Percentiles rank a stretch among this genome's conserved stretches.
Conservation (phyloP, 1,139 yeast species). For the Geotrichum reessii region DNA sequence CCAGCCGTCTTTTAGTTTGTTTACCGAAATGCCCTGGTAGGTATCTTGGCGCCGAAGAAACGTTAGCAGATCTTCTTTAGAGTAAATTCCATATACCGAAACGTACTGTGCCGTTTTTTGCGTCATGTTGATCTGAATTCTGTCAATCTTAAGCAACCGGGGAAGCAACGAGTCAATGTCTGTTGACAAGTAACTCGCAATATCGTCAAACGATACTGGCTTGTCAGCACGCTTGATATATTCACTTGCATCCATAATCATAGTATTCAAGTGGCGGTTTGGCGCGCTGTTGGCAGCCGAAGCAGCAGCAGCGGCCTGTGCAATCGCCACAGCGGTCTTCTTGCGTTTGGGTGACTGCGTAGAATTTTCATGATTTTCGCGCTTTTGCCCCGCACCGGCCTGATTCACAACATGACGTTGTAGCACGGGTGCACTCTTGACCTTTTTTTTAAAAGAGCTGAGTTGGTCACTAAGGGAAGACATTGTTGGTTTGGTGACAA, state of each 20-base stretch:
- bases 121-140: constrained; percentile 45
- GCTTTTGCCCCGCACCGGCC: constrained; percentile 21
- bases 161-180: constrained; percentile 48
- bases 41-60: constrained; percentile 78
- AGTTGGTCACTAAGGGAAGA: constrained; percentile 42
- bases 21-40: constrained; percentile 81
- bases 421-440: constrained; percentile 51
- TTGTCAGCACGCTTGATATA: constrained; percentile 63
- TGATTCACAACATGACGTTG: constrained; percentile 34
- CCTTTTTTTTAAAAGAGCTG: constrained; percentile 55
- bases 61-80: constrained; percentile 68
- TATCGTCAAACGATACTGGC: constrained; percentile 58
- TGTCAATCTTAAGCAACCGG: constrained; percentile 65
- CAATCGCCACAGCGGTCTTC: constrained; percentile 10
- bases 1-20: constrained; percentile 96
- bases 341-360: constrained; percentile 18
- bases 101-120: constrained; percentile 73
- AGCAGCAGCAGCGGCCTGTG: constrained; percentile 22
- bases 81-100: constrained; percentile 80
- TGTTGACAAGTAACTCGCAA: constrained; percentile 52
- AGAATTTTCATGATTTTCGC: constrained; percentile 24
- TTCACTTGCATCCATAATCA: constrained; percentile 81
- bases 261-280: constrained; percentile 71
- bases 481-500: constrained; percentile 21
- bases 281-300: constrained; percentile 38